Evolutionary conservation across 2,329 filamentous ascomycete species (phyloP).

Genomic region (Hymenoscyphus occultus): DNA sequence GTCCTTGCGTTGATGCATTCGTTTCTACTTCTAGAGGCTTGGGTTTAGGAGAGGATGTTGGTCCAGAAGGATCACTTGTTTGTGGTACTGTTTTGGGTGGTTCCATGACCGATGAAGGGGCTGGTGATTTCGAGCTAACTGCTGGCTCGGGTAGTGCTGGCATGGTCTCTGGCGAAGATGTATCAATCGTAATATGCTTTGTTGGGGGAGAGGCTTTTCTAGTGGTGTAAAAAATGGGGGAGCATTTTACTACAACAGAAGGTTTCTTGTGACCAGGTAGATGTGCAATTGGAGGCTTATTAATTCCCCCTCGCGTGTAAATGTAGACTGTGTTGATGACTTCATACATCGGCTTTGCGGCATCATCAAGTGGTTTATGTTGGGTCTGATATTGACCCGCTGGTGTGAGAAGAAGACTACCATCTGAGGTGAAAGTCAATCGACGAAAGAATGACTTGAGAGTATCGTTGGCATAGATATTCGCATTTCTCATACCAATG

Average conservation of each 20-base stretch:
- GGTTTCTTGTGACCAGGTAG: slow-evolving; percentile 97
- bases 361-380: slow-evolving; percentile 59
- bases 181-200: slow-evolving; percentile 92
- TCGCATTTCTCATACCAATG: slow-evolving; percentile 74
- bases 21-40: slow-evolving; percentile 43
- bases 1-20: slow-evolving; percentile 51
- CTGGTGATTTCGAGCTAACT: slow-evolving; percentile 50
- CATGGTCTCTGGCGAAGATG: slow-evolving; percentile 81
- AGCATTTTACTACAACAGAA: slow-evolving; percentile 92
- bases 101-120: slow-evolving; percentile 67
- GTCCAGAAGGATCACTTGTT: slow-evolving; percentile 49
- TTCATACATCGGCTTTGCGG: slow-evolving; percentile 73
- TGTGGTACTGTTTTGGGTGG: slow-evolving; percentile 63
- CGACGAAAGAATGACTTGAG: slow-evolving; percentile 95
- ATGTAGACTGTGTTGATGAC: slow-evolving; percentile 98
- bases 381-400: slow-evolving; percentile 92
- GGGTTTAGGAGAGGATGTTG: slow-evolving; percentile 49
- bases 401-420: slow-evolving; percentile 88
- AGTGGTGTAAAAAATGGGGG: slow-evolving; percentile 81
- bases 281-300: slow-evolving; percentile 92
- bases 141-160: slow-evolving; percentile 80
- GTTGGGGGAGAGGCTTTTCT: slow-evolving; percentile 67
- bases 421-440: slow-evolving; percentile 91
- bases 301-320: slow-evolving; percentile 92
- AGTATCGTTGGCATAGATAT: slow-evolving; percentile 93